phyloP scores from a whole-genome alignment of 805 yeast species.

The Candida lessepsii region DNA sequence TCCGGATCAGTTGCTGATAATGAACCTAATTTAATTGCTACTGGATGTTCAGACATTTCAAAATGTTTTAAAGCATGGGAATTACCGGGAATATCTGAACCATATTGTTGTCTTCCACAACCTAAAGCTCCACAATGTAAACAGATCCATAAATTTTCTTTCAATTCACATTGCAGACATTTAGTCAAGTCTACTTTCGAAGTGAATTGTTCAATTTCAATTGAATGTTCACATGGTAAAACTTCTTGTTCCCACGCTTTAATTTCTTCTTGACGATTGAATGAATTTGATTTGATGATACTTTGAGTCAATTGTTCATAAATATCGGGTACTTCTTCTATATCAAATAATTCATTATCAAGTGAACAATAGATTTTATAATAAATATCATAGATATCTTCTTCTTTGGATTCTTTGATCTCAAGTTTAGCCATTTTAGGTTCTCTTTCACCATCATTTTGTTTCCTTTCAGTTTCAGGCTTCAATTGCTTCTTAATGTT shows the following conservation, averaged over 20 bases:
- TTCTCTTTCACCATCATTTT: constrained; percentile 22
- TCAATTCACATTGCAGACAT: constrained; percentile 62
- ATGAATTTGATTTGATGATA: constrained; percentile 58
- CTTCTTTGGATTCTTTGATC: constrained; percentile 60
- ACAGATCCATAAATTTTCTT: constrained; percentile 89
- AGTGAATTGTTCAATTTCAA: constrained; percentile 44
- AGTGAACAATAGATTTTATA: constrained; percentile 42
- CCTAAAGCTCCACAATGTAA: constrained; percentile 87
- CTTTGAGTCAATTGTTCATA: constrained; percentile 36
- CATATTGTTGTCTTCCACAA: constrained; percentile 94
- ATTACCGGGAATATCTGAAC: constrained; percentile 84
- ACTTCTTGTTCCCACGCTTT: constrained; percentile 92
- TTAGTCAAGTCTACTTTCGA: constrained; percentile 32
- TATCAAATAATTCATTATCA: constrained; percentile 23
- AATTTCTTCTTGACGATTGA: constrained; percentile 62
- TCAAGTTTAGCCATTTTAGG: constrained; percentile 64
- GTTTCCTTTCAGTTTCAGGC: constrained; percentile 29
- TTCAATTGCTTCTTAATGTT: constrained; percentile 56
- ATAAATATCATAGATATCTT: constrained; percentile 54
- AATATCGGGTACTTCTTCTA: constrained; percentile 21
- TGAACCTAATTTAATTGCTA: constrained; percentile 90
- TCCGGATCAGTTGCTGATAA: constrained; percentile 62
- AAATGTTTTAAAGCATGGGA: constrained; percentile 84
- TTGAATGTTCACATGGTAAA: constrained; percentile 73
- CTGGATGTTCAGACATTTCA: constrained; percentile 59